These are phyloP conservation scores for Cicer bijugum DNA, from an alignment of 306 rosid genomes.

Conservation along the genomic window DNA sequence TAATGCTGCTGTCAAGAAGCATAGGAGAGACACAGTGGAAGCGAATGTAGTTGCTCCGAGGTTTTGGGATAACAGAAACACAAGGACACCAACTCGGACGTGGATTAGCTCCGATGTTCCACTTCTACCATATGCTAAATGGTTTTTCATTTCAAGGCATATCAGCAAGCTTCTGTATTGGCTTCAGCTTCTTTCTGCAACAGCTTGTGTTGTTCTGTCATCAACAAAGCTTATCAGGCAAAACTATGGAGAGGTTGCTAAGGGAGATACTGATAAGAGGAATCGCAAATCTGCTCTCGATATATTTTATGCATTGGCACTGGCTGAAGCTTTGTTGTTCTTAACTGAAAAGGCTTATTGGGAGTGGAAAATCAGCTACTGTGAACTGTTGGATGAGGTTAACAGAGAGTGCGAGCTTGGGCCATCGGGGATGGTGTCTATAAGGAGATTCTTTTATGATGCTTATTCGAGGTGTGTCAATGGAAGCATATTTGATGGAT, in stretches of 20 bases:
- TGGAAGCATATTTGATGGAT: slow-evolving; percentile 90
- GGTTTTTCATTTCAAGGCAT: slow-evolving; percentile 72
- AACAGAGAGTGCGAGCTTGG: slow-evolving; percentile 75
- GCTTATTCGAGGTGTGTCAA: slow-evolving; percentile 86
- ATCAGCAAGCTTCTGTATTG: slow-evolving; percentile 86
- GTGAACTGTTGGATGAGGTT: slow-evolving; percentile 73
- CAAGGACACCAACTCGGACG: slow-evolving; percentile 63
- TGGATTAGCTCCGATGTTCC: slow-evolving; percentile 90
- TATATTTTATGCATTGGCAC: slow-evolving; percentile 81
- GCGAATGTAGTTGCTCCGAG: slow-evolving; percentile 26
- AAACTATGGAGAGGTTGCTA: slow-evolving; percentile 71
- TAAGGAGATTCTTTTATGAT: slow-evolving; percentile 85
- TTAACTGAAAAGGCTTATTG: slow-evolving; percentile 79
- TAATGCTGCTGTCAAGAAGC: slow-evolving; percentile 40
- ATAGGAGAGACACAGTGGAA: slow-evolving; percentile 46
- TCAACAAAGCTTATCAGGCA: slow-evolving; percentile 62
- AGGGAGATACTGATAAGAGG: slow-evolving; percentile 83
- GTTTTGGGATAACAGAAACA: slow-evolving; percentile 44
- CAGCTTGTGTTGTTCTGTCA: slow-evolving; percentile 80
- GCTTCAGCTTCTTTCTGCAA: slow-evolving; percentile 93
- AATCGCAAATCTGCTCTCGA: slow-evolving; percentile 72
- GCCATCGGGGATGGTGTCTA: slow-evolving; percentile 65
- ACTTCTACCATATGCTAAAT: slow-evolving; percentile 67
- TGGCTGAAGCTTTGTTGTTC: slow-evolving; percentile 88
- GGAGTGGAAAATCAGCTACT: slow-evolving; percentile 76